phyloP scores from a whole-genome alignment of 2,329 filamentous ascomycete genomes.

The Pezizomycotina sp. region DNA sequence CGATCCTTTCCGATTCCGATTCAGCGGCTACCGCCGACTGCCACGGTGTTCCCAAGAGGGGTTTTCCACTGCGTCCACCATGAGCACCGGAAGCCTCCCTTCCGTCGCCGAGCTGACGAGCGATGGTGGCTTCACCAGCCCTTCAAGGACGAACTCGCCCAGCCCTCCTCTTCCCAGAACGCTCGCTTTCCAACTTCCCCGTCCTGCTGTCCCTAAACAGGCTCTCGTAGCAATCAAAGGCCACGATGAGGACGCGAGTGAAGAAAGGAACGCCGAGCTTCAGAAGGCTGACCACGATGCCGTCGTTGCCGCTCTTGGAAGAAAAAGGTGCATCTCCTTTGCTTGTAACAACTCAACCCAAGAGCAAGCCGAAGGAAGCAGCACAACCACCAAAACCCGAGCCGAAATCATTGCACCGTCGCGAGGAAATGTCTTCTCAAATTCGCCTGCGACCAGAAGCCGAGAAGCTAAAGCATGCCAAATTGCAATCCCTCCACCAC shows the following conservation, averaged over 20 bases:
- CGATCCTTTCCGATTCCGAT: constrained; percentile 50
- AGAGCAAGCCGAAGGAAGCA: constrained; percentile 26
- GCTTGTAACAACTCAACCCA: constrained; percentile 56
- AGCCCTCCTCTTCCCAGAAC: constrained; percentile 87
- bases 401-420: constrained; percentile 26
- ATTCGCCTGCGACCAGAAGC: constrained; percentile 44
- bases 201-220: constrained; percentile 21
- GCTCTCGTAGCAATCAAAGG: constrained; percentile 22
- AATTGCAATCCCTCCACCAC: constrained; percentile 17
- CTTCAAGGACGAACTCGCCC: constrained; percentile 69
- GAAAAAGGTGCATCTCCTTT: constrained; percentile 85
- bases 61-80: constrained; percentile 44
- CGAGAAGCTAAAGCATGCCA: constrained; percentile 20
- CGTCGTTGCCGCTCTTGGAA: constrained; percentile 46
- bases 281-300: constrained; percentile 34
- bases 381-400: constrained; percentile 26
- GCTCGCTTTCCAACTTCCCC: constrained; percentile 33
- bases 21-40: constrained; percentile 14
- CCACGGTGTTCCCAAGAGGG: constrained; percentile 26
- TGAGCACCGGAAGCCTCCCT: constrained; percentile 62
- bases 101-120: constrained; percentile 90
- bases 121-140: constrained; percentile 78
- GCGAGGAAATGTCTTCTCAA: constrained; percentile 50
- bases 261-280: constrained; percentile 24
- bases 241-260: constrained; percentile 24